phyloP scores from a whole-genome alignment of 2,329 filamentous ascomycete genomes.

The Colletotrichum sp. region DNA sequence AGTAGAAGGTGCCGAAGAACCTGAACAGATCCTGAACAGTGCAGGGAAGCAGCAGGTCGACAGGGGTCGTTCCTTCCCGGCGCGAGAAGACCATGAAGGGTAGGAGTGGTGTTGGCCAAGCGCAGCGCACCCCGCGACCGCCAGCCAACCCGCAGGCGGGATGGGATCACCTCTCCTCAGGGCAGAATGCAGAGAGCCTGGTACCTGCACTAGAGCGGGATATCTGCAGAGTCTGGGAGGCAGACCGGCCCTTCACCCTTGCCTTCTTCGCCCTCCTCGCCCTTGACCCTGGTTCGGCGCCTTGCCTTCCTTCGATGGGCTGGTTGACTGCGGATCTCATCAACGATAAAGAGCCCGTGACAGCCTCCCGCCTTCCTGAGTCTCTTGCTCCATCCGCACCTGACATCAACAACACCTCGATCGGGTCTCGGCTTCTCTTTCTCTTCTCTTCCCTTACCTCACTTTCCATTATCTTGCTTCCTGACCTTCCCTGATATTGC shows the following conservation, averaged over 20 bases:
- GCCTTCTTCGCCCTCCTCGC: neutral
- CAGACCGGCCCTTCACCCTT: neutral
- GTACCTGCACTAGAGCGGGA: slow-evolving; percentile 1
- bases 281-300: neutral
- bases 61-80: slow-evolving; percentile 2
- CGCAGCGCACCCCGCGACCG: slow-evolving; percentile 15
- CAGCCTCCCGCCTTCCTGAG: slow-evolving; percentile 15
- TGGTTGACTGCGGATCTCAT: neutral
- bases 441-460: neutral
- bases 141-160: slow-evolving; percentile 10
- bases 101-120: neutral
- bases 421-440: neutral
- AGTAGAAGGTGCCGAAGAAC: neutral
- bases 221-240: neutral
- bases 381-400: slow-evolving; percentile 8
- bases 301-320: neutral
- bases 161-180: neutral
- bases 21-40: neutral
- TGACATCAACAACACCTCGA: slow-evolving; percentile 9
- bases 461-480: slow-evolving; percentile 3
- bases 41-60: neutral
- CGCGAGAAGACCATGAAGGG: neutral
- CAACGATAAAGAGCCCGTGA: slow-evolving; percentile 19
- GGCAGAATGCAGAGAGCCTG: slow-evolving; percentile 2
- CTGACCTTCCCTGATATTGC: slow-evolving; percentile 5